Evolutionary conservation across 805 yeast species (phyloP), one percentile per base, ranked within the genome.

Genomic region (Cyberlindnera maritima): DNA sequence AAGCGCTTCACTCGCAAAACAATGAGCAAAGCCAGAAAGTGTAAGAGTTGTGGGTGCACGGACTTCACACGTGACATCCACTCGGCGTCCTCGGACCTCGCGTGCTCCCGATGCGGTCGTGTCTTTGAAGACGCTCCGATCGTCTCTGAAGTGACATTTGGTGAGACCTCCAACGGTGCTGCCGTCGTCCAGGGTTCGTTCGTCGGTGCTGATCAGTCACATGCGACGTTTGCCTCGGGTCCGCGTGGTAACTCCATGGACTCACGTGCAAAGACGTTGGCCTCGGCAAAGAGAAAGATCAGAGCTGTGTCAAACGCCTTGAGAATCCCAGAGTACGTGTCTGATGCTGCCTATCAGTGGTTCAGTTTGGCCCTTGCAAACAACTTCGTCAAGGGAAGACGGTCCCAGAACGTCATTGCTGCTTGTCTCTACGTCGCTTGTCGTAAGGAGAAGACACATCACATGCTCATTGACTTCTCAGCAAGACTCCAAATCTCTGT

Each of bases 361-460:
- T 95, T 88, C 66, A 83, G 83, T 55, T 70, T 90, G 46, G 98
- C 98, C 0, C 72, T 95, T 25, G 77, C 89, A 2, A 78, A 85
- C 54, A 91, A 90, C 62, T 94, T 94, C 63, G 98, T 94, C 20
- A 96, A 92, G 65, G 99, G 99, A n/a, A 76, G 99, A 58, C 71
- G 94, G 52, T 89, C 97, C 2, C 97, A 91, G 62, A 91, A 92
- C 62, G 98, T 94, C 3, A 82, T 91, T 46, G 96, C 97, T 0
- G 90, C 98, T 0, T 94, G 99, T 68, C 74, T 94, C 29, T 94
- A 94, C 62, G 81, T 94, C 40, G 96, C 98, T 0, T 94, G 99
- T 66, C 82, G 99, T 61, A 85, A 83, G 62, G 92, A 85, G 59
- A 79, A 80, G 63, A 91, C 98, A 0, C 94, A 86, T 57, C 97